Conservation (phyloP, 495 filamentous ascomycete genomes). For the Daldinia vernicosa region DNA sequence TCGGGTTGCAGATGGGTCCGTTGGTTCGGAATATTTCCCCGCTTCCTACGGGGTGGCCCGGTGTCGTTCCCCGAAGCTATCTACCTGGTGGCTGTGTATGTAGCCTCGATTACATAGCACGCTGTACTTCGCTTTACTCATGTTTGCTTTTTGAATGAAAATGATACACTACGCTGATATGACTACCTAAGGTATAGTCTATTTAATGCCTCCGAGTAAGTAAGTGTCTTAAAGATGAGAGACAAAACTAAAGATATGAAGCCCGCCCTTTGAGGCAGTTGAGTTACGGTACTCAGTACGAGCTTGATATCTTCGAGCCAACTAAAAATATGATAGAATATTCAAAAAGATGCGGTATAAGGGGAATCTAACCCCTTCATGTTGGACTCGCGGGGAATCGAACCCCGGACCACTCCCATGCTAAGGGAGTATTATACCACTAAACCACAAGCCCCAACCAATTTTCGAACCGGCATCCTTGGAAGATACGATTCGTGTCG, state of each 20-base stretch:
- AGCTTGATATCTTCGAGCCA: not conserved
- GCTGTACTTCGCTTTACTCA: too few species aligned
- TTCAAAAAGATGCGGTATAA: constrained; percentile 2
- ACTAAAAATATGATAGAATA: not conserved
- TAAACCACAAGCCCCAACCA: constrained; percentile 39
- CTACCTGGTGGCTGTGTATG: too few species aligned
- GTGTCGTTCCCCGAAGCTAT: not conserved
- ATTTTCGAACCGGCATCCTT: not conserved
- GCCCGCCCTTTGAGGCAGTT: too few species aligned
- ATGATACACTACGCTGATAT: too few species aligned
- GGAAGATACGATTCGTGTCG: not conserved
- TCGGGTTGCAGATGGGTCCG: not conserved
- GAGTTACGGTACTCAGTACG: not conserved
- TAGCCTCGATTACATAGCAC: too few species aligned
- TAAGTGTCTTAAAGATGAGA: too few species aligned
- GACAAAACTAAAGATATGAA: too few species aligned
- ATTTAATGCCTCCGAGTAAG: too few species aligned
- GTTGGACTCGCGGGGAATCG: constrained; percentile 63
- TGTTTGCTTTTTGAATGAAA: too few species aligned
- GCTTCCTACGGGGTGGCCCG: not conserved
- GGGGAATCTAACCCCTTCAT: not conserved
- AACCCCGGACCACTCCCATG: constrained; percentile 66
- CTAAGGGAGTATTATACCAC: constrained; percentile 45
- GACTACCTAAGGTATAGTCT: too few species aligned
- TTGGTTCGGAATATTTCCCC: not conserved